Percentiles rank a stretch among this genome's conserved stretches.
Evolutionary conservation across 345 rosid genomes (phyloP).

Genomic region (Boechera divaricarpa): DNA sequence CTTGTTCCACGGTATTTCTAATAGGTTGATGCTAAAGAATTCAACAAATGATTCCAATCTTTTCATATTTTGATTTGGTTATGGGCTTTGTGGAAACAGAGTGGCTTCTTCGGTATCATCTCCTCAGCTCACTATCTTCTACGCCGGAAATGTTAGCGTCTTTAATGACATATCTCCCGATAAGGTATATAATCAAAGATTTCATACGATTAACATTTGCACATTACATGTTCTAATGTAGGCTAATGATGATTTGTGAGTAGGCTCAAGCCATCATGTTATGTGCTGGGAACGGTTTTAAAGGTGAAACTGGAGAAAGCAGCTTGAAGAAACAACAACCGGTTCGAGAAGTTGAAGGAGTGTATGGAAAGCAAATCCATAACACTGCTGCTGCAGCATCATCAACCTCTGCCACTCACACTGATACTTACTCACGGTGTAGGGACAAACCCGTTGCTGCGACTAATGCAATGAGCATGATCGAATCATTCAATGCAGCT

Average conservation of each 20-base stretch:
- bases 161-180: constrained; percentile 75
- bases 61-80: background rate
- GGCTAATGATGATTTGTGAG: background rate
- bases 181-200: constrained; percentile 56
- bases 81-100: constrained; percentile 42
- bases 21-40: background rate
- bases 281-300: constrained; percentile 65
- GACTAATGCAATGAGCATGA: constrained; percentile 50
- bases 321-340: constrained; percentile 33
- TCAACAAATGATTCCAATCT: background rate
- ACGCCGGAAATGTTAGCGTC: constrained; percentile 72
- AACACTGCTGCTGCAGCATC: constrained; percentile 59
- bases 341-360: constrained; percentile 21
- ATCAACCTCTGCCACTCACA: constrained; percentile 57
- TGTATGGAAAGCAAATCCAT: constrained; percentile 46
- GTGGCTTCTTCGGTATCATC: constrained; percentile 48
- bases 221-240: background rate
- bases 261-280: constrained; percentile 95
- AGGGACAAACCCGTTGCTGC: constrained; percentile 55
- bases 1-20: constrained; percentile 26
- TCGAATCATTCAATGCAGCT: constrained; percentile 49
- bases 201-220: constrained; percentile 1
- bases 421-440: constrained; percentile 54
- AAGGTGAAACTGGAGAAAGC: constrained; percentile 30
- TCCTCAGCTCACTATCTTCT: constrained; percentile 81